Base-by-base conservation (phyloP, 129 eudicot species). In the Gnaphalium uliginosum region DNA sequence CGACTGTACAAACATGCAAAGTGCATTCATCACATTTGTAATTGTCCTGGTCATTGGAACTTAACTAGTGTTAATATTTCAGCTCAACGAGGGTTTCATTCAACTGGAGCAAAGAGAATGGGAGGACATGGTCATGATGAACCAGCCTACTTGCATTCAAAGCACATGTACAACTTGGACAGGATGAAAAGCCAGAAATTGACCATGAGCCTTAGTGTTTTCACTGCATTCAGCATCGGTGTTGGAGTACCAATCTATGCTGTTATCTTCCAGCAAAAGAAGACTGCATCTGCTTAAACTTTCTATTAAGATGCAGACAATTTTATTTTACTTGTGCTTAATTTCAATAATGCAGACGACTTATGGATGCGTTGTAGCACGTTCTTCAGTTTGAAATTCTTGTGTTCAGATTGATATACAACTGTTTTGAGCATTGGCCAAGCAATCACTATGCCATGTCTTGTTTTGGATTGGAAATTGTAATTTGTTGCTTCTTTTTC, bases 151-250 rank as follows among this genome's bases (percentile, higher is more conserved):
- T 41, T 88, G 57, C 96, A 90, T 39, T 82, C 94, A 35, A 90
- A 88, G 76, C 97, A 88, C 88, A 91, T 91, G 97, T 88, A 91
- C 87, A 88, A 91, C 85, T 81, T 91, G 88, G 94, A 91, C 84
- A 78, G 81, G 83, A 91, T 91, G 94, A 84, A 82, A 68, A 56
- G 85, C 62, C 91, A 84, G 82, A 72, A 75, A 72, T 63, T 88
- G 50, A 91, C 74, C 62, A 79, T 91, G 88, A 68, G 85, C 46
- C 89, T 90, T 4, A 79, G 69, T 26, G 94, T 90, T 33, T 74
- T 88, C 32, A 61, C 91, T 10, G 91, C 89, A 62, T 82, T 90
- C 80, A 78, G 84, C 86, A 89, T 91, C 23, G 97, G 97, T 50
- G 89, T 83, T 48, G 86, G 54, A 5, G 92, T 91, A 66, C 97